These are phyloP conservation scores for Wickerhamomyces sp. DNA, from an alignment of 1,139 yeast species.

Conservation along the genomic window DNA sequence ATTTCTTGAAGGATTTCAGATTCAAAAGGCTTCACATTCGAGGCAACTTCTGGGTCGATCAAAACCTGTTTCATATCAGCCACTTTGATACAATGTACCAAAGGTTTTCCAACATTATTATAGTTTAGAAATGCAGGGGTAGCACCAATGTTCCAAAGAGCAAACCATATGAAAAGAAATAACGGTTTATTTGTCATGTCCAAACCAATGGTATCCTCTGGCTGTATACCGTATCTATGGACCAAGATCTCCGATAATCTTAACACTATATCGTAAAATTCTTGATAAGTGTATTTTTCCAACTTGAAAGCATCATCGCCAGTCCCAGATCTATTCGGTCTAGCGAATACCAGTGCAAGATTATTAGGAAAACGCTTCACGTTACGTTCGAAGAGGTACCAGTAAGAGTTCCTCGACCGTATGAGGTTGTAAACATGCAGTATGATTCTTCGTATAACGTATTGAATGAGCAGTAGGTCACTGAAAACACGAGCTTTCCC, in stretches of 20 bases:
- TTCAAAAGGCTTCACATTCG: constrained; percentile 51
- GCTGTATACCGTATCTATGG: constrained; percentile 57
- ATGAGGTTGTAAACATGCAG: constrained; percentile 18
- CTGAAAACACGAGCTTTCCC: constrained; percentile 20
- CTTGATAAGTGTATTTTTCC: constrained; percentile 63
- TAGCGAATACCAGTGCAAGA: constrained; percentile 58
- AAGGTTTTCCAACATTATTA: constrained; percentile 68
- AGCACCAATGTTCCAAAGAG: constrained; percentile 91
- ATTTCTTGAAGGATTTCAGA: constrained; percentile 37
- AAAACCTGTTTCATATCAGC: constrained; percentile 64
- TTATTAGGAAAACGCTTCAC: constrained; percentile 48
- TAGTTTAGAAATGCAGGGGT: constrained; percentile 83
- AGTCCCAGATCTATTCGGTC: constrained; percentile 35
- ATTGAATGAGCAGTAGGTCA: constrained; percentile 26
- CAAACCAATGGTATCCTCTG: constrained; percentile 70
- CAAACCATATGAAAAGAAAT: constrained; percentile 75
- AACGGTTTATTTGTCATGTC: constrained; percentile 82
- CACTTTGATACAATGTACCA: constrained; percentile 75
- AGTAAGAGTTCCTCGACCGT: constrained; percentile 52
- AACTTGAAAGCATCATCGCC: constrained; percentile 54
- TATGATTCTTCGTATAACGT: constrained; percentile 22
- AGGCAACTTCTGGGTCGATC: constrained; percentile 68
- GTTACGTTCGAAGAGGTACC: constrained; percentile 59
- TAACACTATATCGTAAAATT: constrained; percentile 62
- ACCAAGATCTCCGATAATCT: constrained; percentile 62